phyloP scores from a whole-genome alignment of 768 basidiomycete species.

The Mycena chlorophos region DNA sequence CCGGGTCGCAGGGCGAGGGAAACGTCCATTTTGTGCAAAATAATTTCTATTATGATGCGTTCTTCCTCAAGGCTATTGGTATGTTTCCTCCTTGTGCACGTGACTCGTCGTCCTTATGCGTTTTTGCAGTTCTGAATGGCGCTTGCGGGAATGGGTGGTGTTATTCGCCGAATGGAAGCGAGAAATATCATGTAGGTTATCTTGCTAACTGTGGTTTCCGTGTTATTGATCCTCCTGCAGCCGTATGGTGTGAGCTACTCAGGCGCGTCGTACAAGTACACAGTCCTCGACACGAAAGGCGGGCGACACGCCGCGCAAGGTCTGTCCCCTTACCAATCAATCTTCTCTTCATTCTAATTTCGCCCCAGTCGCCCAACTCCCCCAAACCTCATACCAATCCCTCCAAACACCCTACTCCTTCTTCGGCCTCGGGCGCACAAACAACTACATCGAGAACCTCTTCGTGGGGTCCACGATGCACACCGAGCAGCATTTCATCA shows the following conservation, averaged over 20 bases:
- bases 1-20: constrained; percentile 62
- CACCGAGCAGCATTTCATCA: constrained; percentile 70
- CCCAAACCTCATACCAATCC: constrained; percentile 90
- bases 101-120: constrained; percentile 1
- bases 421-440: constrained; percentile 95
- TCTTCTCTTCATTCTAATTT: neutral
- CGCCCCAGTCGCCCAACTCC: constrained; percentile 78
- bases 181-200: constrained; percentile 67
- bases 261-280: constrained; percentile 96
- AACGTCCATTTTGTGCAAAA: constrained; percentile 86
- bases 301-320: constrained; percentile 88
- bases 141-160: constrained; percentile 88
- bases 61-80: constrained; percentile 98
- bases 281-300: constrained; percentile 89
- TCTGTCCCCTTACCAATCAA: constrained; percentile 30
- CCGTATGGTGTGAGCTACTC: constrained; percentile 94
- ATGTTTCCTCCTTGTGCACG: constrained; percentile 24
- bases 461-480: constrained; percentile 92
- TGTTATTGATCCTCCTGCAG: constrained; percentile 39
- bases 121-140: constrained; percentile 76
- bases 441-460: constrained; percentile 99
- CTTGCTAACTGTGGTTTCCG: neutral
- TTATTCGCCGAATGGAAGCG: constrained; percentile 55
- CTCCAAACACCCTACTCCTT: constrained; percentile 91
- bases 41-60: constrained; percentile 97